These are phyloP conservation scores for Colletotrichum somersetense DNA, from an alignment of 2,329 filamentous ascomycete species.

Conservation along the genomic window DNA sequence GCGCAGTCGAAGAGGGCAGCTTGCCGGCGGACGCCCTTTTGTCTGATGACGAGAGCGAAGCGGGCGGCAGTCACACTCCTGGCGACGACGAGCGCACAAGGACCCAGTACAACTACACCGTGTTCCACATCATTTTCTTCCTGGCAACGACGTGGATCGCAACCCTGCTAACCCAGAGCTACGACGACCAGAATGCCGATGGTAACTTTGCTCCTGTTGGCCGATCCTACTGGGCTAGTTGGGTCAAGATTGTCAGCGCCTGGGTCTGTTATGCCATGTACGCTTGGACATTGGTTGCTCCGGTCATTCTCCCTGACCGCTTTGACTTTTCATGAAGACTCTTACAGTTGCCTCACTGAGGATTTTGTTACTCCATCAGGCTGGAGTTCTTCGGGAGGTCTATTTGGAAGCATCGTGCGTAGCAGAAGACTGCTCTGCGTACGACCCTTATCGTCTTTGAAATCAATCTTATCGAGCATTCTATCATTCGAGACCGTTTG, in stretches of 20 bases:
- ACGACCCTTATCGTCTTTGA: neutral
- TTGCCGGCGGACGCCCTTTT: slow-evolving; percentile 91
- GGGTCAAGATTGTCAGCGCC: slow-evolving; percentile 98
- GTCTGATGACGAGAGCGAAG: slow-evolving; percentile 76
- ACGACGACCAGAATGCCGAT: slow-evolving; percentile 70
- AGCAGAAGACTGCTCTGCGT: too few relatives aligned
- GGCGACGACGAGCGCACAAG: slow-evolving; percentile 90
- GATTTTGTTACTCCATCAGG: neutral
- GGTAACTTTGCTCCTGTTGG: slow-evolving; percentile 92
- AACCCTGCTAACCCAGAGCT: slow-evolving; percentile 84
- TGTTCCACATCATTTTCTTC: slow-evolving; percentile 99
- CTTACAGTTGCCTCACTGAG: neutral
- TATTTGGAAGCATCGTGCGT: neutral
- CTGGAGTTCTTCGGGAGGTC: neutral
- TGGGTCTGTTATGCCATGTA: slow-evolving; percentile 98
- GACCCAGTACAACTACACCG: slow-evolving; percentile 95
- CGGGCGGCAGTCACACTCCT: slow-evolving; percentile 67
- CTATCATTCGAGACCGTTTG: neutral
- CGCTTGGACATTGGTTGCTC: slow-evolving; percentile 91
- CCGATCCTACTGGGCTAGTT: slow-evolving; percentile 95
- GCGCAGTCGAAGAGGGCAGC: slow-evolving; percentile 92
- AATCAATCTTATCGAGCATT: too few relatives aligned
- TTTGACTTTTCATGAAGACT: slow-evolving; percentile 71
- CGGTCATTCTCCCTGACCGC: slow-evolving; percentile 85
- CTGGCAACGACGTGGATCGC: slow-evolving; percentile 96